Evolutionary conservation across 129 eudicot species (phyloP), one percentile per base, ranked within the genome.

Genomic region (Gnaphalium uliginosum): DNA sequence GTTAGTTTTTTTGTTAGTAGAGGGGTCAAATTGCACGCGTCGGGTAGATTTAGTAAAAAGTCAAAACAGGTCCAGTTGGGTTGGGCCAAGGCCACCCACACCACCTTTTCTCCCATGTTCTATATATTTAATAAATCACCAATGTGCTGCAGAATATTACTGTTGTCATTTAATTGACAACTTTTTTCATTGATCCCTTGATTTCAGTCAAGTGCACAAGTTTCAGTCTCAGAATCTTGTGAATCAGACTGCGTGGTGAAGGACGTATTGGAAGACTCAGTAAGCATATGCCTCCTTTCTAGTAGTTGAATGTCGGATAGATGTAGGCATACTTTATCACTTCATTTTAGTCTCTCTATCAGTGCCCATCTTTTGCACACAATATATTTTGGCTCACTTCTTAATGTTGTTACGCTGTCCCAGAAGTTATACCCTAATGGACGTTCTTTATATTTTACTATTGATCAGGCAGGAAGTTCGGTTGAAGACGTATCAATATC

Each of bases 381-480:
- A 5, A 13, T 41, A 41, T 41, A 41, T 76, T 26, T 63, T 25
- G 35, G 50, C 33, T 21, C 65, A 74, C 46, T 51, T 50, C 37
- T 51, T 68, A 19, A 18, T 39, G 9, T 24, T 22, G 6, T 24
- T 26, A 37, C 41, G 60, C 46, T 56, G 24, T 66, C 66, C 5
- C 13, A 59, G 71, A 46, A 27, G 23, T 41, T 60, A 41, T 58
- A 69, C 68, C 25, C 0, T 13, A 70, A 29, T 17, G 8, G 27
- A 69, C 6, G 27, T 27, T 46, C 29, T 8, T 18, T 50, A 27
- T 19, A 35, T 58, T 53, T 66, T 66, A 54, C 66, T 27, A 39
- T 48, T 80, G 77, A 57, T 30, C 80, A 86, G 86, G 83, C 27
- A 66, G 67, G 27, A 56, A 72, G 58, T 61, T 59, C 65, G 56